Base-by-base conservation (phyloP, 2,329 filamentous ascomycete species). In the Botrytis hyacinthi region DNA sequence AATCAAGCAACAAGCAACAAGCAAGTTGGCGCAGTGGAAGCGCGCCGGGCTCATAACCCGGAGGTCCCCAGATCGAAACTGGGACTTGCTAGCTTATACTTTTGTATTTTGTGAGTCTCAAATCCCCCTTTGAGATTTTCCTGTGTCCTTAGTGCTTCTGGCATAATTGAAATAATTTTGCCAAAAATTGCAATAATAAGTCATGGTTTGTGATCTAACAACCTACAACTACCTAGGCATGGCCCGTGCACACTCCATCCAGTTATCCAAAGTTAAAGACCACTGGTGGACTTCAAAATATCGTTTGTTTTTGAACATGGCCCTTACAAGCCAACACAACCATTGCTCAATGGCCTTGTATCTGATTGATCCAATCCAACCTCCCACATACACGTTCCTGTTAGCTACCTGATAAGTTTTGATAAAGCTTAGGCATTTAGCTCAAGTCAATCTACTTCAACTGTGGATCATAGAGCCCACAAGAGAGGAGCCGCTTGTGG, bases 1-100 rank as follows among this genome's bases (percentile, higher is more conserved):
- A 66, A 71, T 32, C 32, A 71, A 42, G 3, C 32, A 61, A 48
- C 14, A 48, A 44, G 42, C 42, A 44, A 57, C 9, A 75, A 81
- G 80, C 79, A 81, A 80, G 78, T 78, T 81, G 79, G 80, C 80
- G 80, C 80, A 81, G 80, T 76, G 80, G 80, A 81, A 81, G 80
- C 80, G 80, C 75, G 76, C 80, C 81, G 80, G 80, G 80, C 81
- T 81, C 80, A 82, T 81, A 81, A 81, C 80, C 81, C 80, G 80
- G 81, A 81, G 81, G 80, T 77, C 81, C 77, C 78, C 76, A 75
- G 81, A 82, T 81, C 80, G 80, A 81, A 81, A 81, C 79, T 73
- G 76, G 77, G 77, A 68, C 66, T 68, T 68, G 66, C 66, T 68
- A 68, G 0, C 2, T 5, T 4, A 1, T 26, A 1, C 1, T 35